Evolutionary conservation across 2,329 filamentous ascomycete genomes (phyloP).

Genomic region (Phialophora chinensis): DNA sequence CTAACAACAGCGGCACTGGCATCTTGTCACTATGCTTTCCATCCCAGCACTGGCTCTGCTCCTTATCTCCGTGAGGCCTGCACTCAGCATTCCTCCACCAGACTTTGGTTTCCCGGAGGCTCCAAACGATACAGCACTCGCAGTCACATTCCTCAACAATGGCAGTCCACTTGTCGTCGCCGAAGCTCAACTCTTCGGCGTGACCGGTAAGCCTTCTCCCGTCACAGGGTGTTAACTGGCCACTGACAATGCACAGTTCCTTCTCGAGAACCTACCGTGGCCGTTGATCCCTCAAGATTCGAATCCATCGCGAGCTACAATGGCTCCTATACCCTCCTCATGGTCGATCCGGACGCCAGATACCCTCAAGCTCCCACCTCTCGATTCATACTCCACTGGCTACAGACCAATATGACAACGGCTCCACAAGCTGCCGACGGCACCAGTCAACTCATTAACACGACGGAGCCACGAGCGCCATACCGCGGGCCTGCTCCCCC

Average conservation of each 20-base stretch:
- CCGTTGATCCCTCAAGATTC: constrained; percentile 32
- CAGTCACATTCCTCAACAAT: constrained; percentile 31
- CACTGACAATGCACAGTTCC: constrained; percentile 29
- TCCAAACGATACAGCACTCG: constrained; percentile 31
- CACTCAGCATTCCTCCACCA: constrained; percentile 33
- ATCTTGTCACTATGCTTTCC: constrained; percentile 4
- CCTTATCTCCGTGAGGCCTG: neutral
- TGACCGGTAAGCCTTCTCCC: constrained; percentile 23
- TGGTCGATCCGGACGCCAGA: constrained; percentile 38
- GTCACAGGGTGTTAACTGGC: neutral
- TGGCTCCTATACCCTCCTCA: constrained; percentile 36
- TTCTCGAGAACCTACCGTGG: constrained; percentile 28
- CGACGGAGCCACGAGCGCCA: constrained; percentile 25
- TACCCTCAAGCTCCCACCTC: constrained; percentile 31
- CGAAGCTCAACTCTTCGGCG: constrained; percentile 34
- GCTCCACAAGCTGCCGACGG: constrained; percentile 23
- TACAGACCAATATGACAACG: constrained; percentile 33
- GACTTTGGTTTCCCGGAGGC: constrained; percentile 36
- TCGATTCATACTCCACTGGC: constrained; percentile 36
- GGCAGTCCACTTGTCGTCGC: constrained; percentile 26
- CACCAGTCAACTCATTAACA: constrained; percentile 32
- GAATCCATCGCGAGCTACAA: constrained; percentile 32
- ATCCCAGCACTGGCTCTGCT: neutral
- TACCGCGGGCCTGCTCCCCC: constrained; percentile 33
- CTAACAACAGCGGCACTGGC: neutral